phyloP scores from a whole-genome alignment of 1,284 basidiomycete genomes.

The Testicularia cyperi region DNA sequence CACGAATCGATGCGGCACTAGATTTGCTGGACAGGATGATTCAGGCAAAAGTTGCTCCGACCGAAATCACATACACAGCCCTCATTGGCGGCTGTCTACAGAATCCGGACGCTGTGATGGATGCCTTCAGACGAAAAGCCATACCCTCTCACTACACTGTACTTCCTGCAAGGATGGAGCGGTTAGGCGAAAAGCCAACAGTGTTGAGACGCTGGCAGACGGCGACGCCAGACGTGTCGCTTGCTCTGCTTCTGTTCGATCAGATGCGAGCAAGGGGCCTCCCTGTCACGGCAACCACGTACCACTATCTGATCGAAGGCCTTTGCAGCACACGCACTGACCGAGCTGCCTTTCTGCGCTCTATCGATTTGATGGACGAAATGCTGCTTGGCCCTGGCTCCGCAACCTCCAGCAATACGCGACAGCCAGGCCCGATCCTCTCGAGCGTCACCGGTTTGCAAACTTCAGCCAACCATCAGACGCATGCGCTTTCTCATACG shows the following conservation, averaged over 20 bases:
- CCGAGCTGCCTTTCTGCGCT: conserved; percentile 20
- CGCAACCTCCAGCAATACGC: conserved; percentile 1
- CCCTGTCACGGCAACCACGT: conserved; percentile 12
- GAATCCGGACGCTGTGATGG: conserved; percentile 15
- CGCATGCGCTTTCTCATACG: conserved; percentile 4
- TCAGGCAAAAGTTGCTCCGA: conserved; percentile 34
- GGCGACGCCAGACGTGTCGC: conserved; percentile 12
- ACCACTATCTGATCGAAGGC: conserved; percentile 25
- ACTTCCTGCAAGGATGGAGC: conserved; percentile 7
- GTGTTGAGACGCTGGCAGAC: conserved; percentile 7
- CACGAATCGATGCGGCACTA: conserved; percentile 37
- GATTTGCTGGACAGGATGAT: conserved; percentile 47
- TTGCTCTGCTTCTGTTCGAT: conserved; percentile 37
- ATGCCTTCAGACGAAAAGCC: conserved; percentile 4
- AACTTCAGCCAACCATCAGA: conserved; percentile 1
- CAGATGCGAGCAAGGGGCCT: conserved; percentile 23
- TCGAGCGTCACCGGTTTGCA: not conserved
- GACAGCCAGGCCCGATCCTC: conserved; percentile 9
- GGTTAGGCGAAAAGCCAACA: conserved; percentile 7
- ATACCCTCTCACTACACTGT: conserved; percentile 9
- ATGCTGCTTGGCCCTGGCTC: conserved; percentile 9
- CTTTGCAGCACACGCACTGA: conserved; percentile 17
- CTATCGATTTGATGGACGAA: conserved; percentile 31
- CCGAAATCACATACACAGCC: conserved; percentile 43
- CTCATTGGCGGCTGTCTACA: conserved; percentile 33